Evolutionary conservation across 2,329 filamentous ascomycete species (phyloP).

Genomic region (Colletotrichum salicis): DNA sequence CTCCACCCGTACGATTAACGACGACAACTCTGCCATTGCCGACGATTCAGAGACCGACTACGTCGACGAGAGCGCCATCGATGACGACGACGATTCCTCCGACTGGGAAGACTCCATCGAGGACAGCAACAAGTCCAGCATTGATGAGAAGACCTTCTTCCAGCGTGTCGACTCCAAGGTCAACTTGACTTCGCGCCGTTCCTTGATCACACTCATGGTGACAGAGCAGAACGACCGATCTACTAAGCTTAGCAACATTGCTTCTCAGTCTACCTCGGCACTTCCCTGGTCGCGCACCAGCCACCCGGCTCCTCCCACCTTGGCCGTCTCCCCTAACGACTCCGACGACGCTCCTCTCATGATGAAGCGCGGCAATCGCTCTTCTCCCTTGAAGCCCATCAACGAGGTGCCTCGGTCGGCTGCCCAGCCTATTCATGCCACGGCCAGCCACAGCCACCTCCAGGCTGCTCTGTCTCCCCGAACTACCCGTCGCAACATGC

Average conservation of each 20-base stretch:
- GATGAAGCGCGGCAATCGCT: conserved; percentile 69
- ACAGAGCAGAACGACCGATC: conserved; percentile 77
- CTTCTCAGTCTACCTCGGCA: conserved; percentile 75
- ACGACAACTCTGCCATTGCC: conserved; percentile 59
- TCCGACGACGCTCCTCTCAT: conserved; percentile 71
- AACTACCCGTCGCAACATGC: conserved; percentile 94
- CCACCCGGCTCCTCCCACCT: conserved; percentile 50
- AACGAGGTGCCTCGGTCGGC: conserved; percentile 73
- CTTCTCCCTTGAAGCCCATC: conserved; percentile 62
- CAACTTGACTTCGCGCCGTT: conserved; percentile 86
- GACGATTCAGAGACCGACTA: conserved; percentile 72
- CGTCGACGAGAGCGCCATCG: conserved; percentile 85
- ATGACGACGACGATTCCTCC: conserved; percentile 72
- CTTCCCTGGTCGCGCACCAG: conserved; percentile 70
- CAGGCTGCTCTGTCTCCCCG: conserved; percentile 87
- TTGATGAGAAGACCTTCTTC: conserved; percentile 84
- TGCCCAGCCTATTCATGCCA: conserved; percentile 82
- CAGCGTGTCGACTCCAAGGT: conserved; percentile 89
- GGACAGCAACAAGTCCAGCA: conserved; percentile 84
- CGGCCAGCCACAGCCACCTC: conserved; percentile 67
- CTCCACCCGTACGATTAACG: conserved; percentile 72
- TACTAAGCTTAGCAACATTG: conserved; percentile 74
- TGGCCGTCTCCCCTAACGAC: conserved; percentile 65
- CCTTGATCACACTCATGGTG: conserved; percentile 89
- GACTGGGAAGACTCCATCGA: conserved; percentile 77